A percentile compares a stretch with the other conserved stretches of the same genome.
Evolutionary conservation across 805 yeast genomes (phyloP).

Genomic region (Wickerhamiella cacticola): DNA sequence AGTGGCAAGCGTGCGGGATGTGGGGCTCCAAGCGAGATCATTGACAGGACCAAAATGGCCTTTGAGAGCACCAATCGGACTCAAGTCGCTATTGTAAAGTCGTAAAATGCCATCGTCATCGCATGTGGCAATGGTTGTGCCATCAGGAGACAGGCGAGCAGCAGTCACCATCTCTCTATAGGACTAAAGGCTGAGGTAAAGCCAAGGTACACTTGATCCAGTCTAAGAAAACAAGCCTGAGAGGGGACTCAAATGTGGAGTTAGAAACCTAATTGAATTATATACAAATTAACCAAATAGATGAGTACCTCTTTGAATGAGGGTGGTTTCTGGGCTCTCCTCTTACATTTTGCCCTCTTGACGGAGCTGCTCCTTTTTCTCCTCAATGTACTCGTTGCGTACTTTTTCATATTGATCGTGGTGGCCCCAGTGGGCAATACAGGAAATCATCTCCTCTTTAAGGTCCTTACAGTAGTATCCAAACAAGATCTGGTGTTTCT

Average conservation of each 20-base stretch:
- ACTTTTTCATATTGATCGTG: conserved; percentile 24
- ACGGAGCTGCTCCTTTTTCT: conserved; percentile 22
- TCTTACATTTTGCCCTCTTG: conserved; percentile 16
- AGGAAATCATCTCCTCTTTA: conserved; percentile 27
- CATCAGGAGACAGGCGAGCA: conserved; percentile 52
- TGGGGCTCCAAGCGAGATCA: conserved; percentile 67
- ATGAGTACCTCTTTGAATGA: too few relatives aligned
- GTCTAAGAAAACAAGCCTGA: too few relatives aligned
- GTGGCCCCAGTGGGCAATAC: conserved; percentile 29
- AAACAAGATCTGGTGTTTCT: conserved; percentile 28
- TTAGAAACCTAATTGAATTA: too few relatives aligned
- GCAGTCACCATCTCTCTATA: conserved; percentile 37
- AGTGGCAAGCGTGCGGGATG: conserved; percentile 59
- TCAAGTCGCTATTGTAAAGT: conserved; percentile 41
- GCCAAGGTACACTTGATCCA: too few relatives aligned
- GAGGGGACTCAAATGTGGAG: too few relatives aligned
- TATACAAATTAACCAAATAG: too few relatives aligned
- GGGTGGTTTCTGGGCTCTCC: neutral
- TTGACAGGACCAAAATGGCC: conserved; percentile 68
- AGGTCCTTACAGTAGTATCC: conserved; percentile 30
- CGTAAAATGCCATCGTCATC: conserved; percentile 48
- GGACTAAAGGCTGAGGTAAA: too few relatives aligned
- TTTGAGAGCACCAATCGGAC: conserved; percentile 27
- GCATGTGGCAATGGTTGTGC: conserved; percentile 40
- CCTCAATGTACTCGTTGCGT: conserved; percentile 25